phyloP scores from a whole-genome alignment of 2,329 filamentous ascomycete genomes.

The Colletotrichum agaves region DNA sequence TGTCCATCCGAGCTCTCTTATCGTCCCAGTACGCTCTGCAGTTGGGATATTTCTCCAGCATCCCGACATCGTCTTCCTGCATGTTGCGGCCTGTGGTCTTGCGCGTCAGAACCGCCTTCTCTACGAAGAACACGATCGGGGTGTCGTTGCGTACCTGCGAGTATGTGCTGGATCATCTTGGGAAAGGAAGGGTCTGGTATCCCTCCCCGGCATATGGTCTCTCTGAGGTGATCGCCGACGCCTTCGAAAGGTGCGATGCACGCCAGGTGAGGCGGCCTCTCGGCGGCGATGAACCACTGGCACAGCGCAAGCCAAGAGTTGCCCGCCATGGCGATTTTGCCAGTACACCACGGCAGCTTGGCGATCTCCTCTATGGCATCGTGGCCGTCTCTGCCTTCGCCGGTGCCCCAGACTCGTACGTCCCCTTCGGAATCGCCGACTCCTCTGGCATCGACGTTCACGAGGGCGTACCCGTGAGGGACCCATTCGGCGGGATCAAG shows the following conservation, averaged over 20 bases:
- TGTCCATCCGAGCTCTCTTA: slow-evolving; percentile 14
- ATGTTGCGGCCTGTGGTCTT: not conserved
- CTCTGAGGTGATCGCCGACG: slow-evolving; percentile 8
- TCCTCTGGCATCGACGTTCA: slow-evolving; percentile 16
- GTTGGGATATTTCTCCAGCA: not conserved
- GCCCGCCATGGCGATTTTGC: slow-evolving; percentile 1
- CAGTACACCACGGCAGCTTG: slow-evolving; percentile 15
- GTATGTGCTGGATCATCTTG: not conserved
- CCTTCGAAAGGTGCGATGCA: slow-evolving; percentile 18
- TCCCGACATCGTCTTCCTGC: not conserved
- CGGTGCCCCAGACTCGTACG: not conserved
- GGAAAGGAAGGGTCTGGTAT: not conserved
- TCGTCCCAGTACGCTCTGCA: slow-evolving; percentile 8
- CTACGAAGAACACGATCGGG: not conserved
- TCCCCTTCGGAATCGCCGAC: slow-evolving; percentile 12
- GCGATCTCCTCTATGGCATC: slow-evolving; percentile 25
- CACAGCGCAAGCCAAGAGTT: slow-evolving; percentile 17
- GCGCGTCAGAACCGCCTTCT: not conserved
- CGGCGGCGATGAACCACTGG: slow-evolving; percentile 20
- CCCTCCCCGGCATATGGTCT: not conserved
- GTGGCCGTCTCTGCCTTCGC: slow-evolving; percentile 20
- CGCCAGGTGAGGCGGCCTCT: slow-evolving; percentile 13
- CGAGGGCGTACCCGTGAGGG: slow-evolving; percentile 8
- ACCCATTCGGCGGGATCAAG: slow-evolving; percentile 25
- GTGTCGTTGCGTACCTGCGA: not conserved